A percentile compares a stretch with the other conserved stretches of the same genome.
Conservation (phyloP, 1,139 yeast genomes). For the Suhomyces taliae region DNA sequence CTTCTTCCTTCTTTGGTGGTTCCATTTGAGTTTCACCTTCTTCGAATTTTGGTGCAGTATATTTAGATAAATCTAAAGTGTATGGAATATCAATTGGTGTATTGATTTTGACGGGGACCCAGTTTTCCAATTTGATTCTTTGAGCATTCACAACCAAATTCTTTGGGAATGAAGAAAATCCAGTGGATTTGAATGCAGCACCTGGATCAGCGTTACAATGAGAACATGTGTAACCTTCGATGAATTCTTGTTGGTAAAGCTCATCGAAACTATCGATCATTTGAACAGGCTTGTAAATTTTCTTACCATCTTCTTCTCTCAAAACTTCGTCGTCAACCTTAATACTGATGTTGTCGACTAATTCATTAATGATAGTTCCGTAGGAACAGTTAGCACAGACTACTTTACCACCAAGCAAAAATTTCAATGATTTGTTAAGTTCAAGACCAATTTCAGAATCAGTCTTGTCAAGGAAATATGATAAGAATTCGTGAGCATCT, state of each 20-base stretch:
- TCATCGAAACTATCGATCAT: conserved; percentile 52
- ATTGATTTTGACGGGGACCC: conserved; percentile 86
- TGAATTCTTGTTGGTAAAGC: conserved; percentile 50
- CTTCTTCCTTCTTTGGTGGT: conserved; percentile 23
- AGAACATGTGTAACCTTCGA: conserved; percentile 70
- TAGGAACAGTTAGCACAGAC: conserved; percentile 62
- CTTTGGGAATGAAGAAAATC: conserved; percentile 67
- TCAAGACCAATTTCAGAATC: conserved; percentile 52
- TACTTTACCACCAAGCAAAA: conserved; percentile 62
- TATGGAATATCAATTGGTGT: conserved; percentile 69
- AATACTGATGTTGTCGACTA: conserved; percentile 69
- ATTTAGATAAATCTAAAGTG: conserved; percentile 30
- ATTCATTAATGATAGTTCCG: conserved; percentile 57
- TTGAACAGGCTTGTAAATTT: conserved; percentile 48
- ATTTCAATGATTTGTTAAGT: conserved; percentile 58
- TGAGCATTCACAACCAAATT: conserved; percentile 72
- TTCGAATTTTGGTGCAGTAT: conserved; percentile 31
- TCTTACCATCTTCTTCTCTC: conserved; percentile 40
- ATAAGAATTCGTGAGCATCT: conserved; percentile 89
- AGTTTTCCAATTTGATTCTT: conserved; percentile 78
- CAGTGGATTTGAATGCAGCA: conserved; percentile 46
- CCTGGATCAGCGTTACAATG: conserved; percentile 47
- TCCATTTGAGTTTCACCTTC: conserved; percentile 36
- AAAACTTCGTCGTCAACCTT: conserved; percentile 50
- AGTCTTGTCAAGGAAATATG: conserved; percentile 62